Evolutionary conservation across 2,329 filamentous ascomycete genomes (phyloP), one percentile per base, ranked within the genome.

Genomic region (Venturia aucupariae): DNA sequence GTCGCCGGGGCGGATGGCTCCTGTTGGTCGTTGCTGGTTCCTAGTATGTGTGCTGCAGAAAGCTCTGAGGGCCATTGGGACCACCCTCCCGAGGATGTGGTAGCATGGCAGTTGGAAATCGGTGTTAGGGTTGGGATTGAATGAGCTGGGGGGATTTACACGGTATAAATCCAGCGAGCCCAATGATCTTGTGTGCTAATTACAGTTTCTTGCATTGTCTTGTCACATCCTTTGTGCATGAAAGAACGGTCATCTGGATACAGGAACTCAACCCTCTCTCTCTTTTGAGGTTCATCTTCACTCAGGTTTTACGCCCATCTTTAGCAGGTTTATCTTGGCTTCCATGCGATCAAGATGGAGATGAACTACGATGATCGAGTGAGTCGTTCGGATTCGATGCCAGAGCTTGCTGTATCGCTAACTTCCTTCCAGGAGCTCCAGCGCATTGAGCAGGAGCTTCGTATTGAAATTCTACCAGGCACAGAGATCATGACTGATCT

Each of bases 401-500:
- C 24, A 30, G 61, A 41, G 24, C 13, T 35, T 27, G 24, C 13
- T 35, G 11, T 30, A 17, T 55, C 15, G 27, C 51, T 55, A 22
- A 55, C 30, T n/a, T 19, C 2, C 1, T 11, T 19, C 66, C 67
- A 79, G 76, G 79, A 79, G 68, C 72, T 76, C 57, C 75, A 71
- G 65, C 75, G 79, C 65, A 74, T 83, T 66, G 81, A 82, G 70
- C 68, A 76, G 64, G 80, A 84, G 75, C 78, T 85, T 66, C 75
- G 81, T 64, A 76, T 76, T 39, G 79, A 82, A 67, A 80, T 85
- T 65, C 72, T 84, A 48, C 83, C 83, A 3, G 83, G 83, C 30
- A 85, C 83, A 4, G 82, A 85, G 72, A 77, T 85, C 69, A 85
- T 85, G 83, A 74, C 78, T 10, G 82, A 88, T 76, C 80, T 87